A percentile compares a stretch with the other conserved stretches of the same genome.
Conservation (phyloP, 2,329 filamentous ascomycete genomes). For the Penicillium sp. region DNA sequence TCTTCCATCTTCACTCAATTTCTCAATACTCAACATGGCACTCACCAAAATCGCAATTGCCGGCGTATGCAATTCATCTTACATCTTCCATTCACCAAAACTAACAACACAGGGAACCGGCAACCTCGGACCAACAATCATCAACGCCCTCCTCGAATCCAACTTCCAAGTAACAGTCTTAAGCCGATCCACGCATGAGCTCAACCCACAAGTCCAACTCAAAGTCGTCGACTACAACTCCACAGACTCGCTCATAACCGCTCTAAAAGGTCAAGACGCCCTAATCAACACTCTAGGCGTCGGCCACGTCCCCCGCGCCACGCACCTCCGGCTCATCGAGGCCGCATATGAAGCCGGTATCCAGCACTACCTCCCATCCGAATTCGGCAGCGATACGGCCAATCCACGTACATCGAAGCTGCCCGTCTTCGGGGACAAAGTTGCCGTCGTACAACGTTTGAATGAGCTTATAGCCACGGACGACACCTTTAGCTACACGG, state of each 20-base stretch:
- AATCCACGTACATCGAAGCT: conserved; percentile 22
- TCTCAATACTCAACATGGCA: conserved; percentile 10
- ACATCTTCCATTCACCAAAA: not conserved
- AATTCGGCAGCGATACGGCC: conserved; percentile 31
- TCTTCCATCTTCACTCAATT: no score
- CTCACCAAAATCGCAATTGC: conserved; percentile 11
- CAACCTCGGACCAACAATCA: conserved; percentile 12
- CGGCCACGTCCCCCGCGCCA: conserved; percentile 4
- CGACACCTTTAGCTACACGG: conserved; percentile 29
- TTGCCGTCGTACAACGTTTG: conserved; percentile 24
- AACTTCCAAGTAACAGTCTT: conserved; percentile 10
- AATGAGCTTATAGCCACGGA: conserved; percentile 20
- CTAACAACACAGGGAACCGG: conserved; percentile 7
- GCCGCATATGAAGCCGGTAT: conserved; percentile 29
- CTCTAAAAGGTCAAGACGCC: conserved; percentile 27
- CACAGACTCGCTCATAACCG: conserved; percentile 10
- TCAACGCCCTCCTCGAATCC: conserved; percentile 9
- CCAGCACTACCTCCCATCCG: conserved; percentile 32
- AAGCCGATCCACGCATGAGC: conserved; percentile 5
- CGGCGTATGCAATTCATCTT: conserved; percentile 5
- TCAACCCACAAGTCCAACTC: conserved; percentile 5
- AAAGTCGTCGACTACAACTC: conserved; percentile 11
- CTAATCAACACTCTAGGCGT: conserved; percentile 23
- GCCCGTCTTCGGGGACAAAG: conserved; percentile 31
- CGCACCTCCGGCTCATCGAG: conserved; percentile 24